These are phyloP conservation scores for Luffa aegyptiaca DNA, from an alignment of 306 rosid genomes.

Conservation along the genomic window DNA sequence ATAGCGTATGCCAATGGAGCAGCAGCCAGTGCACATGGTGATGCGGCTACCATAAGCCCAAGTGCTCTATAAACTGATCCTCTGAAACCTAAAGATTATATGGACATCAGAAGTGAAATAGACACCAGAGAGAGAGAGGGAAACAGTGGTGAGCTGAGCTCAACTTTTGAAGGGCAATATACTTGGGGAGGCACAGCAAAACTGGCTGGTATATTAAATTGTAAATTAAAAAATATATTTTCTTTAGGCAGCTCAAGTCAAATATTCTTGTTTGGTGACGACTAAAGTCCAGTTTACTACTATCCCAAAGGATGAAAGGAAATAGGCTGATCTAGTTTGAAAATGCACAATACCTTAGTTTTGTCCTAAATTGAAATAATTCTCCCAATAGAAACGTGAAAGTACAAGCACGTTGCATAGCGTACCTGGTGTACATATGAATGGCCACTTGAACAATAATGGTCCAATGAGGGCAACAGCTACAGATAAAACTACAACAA, in stretches of 20 bases:
- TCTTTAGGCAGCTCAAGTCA: background rate
- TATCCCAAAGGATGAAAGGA: background rate
- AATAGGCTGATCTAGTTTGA: background rate
- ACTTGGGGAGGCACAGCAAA: background rate
- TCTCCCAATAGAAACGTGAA: background rate
- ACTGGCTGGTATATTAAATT: background rate
- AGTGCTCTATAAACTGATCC: conserved; percentile 94
- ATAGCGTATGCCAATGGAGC: conserved; percentile 95
- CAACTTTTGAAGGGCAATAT: background rate
- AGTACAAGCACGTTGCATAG: conserved; percentile 13
- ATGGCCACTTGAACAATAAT: conserved; percentile 90
- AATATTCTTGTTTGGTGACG: background rate
- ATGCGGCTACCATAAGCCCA: conserved; percentile 97
- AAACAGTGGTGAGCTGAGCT: background rate
- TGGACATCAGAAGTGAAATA: conserved; percentile 19
- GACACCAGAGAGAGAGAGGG: background rate
- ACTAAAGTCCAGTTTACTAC: background rate
- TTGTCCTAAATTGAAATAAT: background rate
- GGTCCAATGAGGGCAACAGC: conserved; percentile 86
- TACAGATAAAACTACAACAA: conserved; percentile 75
- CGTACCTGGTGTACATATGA: conserved; percentile 71
- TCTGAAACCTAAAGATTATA: conserved; percentile 66
- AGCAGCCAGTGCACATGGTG: conserved; percentile 97
- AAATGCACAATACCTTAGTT: background rate
- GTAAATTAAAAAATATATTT: background rate